Percentiles rank a stretch among this genome's conserved stretches.
These are phyloP conservation scores for Gypsophila paniculata DNA, from an alignment of 179 eudicot species.

Conservation along the genomic window DNA sequence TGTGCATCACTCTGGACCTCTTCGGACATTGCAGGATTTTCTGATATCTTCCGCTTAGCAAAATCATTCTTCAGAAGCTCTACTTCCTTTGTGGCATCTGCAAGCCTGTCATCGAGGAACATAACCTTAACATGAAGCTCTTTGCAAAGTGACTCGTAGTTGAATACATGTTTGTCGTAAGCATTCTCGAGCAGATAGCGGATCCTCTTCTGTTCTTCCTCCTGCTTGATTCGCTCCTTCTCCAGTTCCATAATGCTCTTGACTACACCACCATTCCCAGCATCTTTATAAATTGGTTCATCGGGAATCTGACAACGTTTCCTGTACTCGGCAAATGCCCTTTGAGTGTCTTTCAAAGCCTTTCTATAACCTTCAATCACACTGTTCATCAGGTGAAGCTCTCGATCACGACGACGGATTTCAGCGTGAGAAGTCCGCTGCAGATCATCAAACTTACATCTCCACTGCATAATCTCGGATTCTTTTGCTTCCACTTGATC, in stretches of 20 bases:
- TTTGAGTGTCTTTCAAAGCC: constrained; percentile 59
- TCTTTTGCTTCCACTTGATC: constrained; percentile 43
- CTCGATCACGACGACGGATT: constrained; percentile 54
- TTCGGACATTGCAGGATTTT: constrained; percentile 12
- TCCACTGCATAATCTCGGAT: constrained; percentile 43
- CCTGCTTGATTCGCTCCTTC: constrained; percentile 44
- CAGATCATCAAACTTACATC: constrained; percentile 40
- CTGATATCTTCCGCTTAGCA: constrained; percentile 30
- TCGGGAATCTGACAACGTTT: constrained; percentile 42
- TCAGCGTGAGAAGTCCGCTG: constrained; percentile 47
- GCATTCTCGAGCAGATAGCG: constrained; percentile 28
- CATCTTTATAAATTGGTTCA: constrained; percentile 76
- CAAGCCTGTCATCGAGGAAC: constrained; percentile 35
- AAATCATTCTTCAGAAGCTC: constrained; percentile 37
- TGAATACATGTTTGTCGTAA: constrained; percentile 23
- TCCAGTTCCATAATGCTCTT: constrained; percentile 60
- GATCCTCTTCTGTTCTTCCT: constrained; percentile 51
- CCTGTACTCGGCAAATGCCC: constrained; percentile 54
- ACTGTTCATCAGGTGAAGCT: constrained; percentile 62
- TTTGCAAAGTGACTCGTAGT: constrained; percentile 25
- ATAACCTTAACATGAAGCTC: constrained; percentile 27
- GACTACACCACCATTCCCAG: constrained; percentile 77
- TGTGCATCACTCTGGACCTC: constrained; percentile 20
- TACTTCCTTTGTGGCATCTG: constrained; percentile 31
- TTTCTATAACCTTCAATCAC: constrained; percentile 64